A percentile compares a stretch with the other conserved stretches of the same genome.
phyloP scores from a whole-genome alignment of 345 rosid genomes.

The Kernera saxatilis region DNA sequence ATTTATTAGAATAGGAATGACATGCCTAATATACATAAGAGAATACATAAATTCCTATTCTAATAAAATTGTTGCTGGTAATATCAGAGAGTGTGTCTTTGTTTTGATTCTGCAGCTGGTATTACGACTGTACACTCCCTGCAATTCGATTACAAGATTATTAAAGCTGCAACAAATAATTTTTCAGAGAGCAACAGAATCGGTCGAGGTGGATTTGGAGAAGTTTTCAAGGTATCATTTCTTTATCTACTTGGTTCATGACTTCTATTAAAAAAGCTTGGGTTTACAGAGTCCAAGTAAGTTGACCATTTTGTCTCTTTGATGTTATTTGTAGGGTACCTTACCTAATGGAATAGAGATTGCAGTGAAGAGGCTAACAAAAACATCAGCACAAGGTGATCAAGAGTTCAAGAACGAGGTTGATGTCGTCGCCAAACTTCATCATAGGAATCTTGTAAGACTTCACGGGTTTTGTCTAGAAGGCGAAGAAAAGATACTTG shows the following conservation, averaged over 20 bases:
- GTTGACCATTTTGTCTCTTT: neutral
- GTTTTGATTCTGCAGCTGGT: slow-evolving; percentile 12
- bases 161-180: slow-evolving; percentile 42
- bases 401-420: too few relatives aligned
- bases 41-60: too few relatives aligned
- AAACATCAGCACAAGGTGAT: slow-evolving; percentile 37
- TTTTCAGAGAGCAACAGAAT: slow-evolving; percentile 45
- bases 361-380: slow-evolving; percentile 40
- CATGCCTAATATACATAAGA: too few relatives aligned
- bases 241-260: neutral
- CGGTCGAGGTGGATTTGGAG: slow-evolving; percentile 66
- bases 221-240: slow-evolving; percentile 45
- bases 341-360: slow-evolving; percentile 18
- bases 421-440: slow-evolving; percentile 38
- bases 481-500: slow-evolving; percentile 33
- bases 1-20: slow-evolving; percentile 21
- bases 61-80: too few relatives aligned
- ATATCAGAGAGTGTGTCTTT: too few relatives aligned
- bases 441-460: slow-evolving; percentile 40
- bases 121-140: slow-evolving; percentile 31
- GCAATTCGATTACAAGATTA: slow-evolving; percentile 36
- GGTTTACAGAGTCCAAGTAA: neutral
- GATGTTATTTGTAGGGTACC: slow-evolving; percentile 3
- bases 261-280: neutral
- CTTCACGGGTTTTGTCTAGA: slow-evolving; percentile 38